Conservation (phyloP, 148 eudicot genomes). For the Fagopyrum homotropicum region DNA sequence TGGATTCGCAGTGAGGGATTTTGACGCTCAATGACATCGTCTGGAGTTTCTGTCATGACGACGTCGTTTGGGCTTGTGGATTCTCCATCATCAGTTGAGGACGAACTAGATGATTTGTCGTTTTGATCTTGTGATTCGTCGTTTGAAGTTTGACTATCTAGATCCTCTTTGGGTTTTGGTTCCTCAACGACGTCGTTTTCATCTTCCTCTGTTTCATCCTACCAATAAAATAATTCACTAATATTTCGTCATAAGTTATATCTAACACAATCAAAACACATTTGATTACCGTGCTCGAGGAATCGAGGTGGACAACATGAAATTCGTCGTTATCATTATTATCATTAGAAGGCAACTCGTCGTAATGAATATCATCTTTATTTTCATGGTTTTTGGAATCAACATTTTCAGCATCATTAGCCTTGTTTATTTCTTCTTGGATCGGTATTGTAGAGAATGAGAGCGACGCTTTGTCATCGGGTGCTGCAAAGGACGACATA, state of each 20-base stretch:
- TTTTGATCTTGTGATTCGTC: background rate
- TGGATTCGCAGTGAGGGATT: no score
- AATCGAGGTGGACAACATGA: background rate
- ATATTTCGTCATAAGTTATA: no score
- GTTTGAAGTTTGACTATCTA: background rate
- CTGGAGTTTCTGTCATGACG: no score
- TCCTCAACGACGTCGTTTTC: constrained; percentile 6
- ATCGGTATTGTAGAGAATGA: background rate
- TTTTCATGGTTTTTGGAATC: background rate
- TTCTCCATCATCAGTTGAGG: background rate
- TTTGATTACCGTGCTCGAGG: background rate
- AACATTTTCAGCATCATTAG: background rate
- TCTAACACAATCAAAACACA: no score
- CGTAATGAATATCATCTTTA: background rate
- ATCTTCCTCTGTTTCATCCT: background rate
- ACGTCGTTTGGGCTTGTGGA: no score
- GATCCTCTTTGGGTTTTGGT: background rate
- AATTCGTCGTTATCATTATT: background rate
- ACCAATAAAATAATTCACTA: background rate
- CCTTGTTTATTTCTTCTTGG: background rate
- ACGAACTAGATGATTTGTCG: background rate
- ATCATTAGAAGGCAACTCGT: background rate
- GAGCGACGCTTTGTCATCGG: background rate
- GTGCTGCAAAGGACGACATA: background rate
- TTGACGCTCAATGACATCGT: no score